Percentiles rank a stretch among this genome's conserved stretches.
phyloP scores from a whole-genome alignment of 768 basidiomycete genomes.

The Pleurotus giganteus region DNA sequence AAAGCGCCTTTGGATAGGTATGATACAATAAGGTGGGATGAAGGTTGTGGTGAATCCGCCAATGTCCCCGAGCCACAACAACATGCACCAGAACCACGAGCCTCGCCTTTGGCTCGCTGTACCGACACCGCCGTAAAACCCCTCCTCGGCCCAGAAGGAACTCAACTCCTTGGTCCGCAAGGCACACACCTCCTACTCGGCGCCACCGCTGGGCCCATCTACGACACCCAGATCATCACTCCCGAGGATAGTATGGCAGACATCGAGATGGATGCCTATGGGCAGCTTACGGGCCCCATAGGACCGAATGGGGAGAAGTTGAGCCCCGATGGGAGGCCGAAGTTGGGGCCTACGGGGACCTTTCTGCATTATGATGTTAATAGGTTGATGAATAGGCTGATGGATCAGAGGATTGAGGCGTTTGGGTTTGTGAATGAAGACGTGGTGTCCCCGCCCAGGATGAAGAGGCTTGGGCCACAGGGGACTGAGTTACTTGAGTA shows the following conservation, averaged over 20 bases:
- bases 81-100: background rate
- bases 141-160: conserved; percentile 2
- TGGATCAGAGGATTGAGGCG: conserved; percentile 1
- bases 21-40: conserved; percentile 7
- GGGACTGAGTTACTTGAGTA: no score
- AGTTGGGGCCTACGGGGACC: background rate
- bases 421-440: background rate
- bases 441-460: background rate
- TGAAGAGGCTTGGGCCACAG: no score
- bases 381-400: background rate
- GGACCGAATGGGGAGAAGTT: conserved; percentile 5
- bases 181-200: conserved; percentile 6
- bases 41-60: conserved; percentile 1
- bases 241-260: background rate
- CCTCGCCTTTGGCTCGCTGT: background rate
- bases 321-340: conserved; percentile 1
- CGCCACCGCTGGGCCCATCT: conserved; percentile 1
- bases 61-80: no score
- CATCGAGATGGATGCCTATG: conserved; percentile 2
- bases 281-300: conserved; percentile 1
- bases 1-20: conserved; percentile 4
- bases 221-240: background rate
- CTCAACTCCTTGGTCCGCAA: conserved; percentile 1
- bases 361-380: conserved; percentile 5
- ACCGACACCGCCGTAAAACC: background rate